Percentiles rank a stretch among this genome's conserved stretches.
Evolutionary conservation across 371 early-diverging fungal genomes (phyloP).

Genomic region (Mucor lusitanicus): DNA sequence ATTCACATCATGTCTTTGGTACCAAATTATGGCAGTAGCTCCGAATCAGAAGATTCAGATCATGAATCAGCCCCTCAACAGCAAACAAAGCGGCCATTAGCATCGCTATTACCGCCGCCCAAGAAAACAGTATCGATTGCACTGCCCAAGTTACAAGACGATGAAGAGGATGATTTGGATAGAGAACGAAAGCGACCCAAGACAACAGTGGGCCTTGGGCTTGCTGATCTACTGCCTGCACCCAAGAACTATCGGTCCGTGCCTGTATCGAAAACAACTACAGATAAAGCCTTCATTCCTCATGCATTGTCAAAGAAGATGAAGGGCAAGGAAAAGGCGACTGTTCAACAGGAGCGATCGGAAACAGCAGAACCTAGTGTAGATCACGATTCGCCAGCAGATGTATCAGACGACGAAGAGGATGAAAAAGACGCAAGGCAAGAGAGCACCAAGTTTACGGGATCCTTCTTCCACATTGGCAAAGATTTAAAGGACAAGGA

Average conservation of each 20-base stretch:
- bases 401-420: constrained; percentile 15
- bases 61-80: not conserved
- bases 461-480: constrained; percentile 39
- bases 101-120: constrained; percentile 14
- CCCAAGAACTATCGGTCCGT: constrained; percentile 24
- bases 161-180: constrained; percentile 21
- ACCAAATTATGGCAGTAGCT: constrained; percentile 25
- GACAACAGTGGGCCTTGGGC: constrained; percentile 12
- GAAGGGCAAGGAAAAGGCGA: constrained; percentile 14
- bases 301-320: constrained; percentile 11
- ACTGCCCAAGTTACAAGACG: constrained; percentile 26
- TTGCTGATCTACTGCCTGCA: constrained; percentile 40
- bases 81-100: constrained; percentile 5
- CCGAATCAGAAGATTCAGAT: constrained; percentile 28
- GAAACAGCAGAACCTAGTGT: not conserved
- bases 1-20: constrained; percentile 23
- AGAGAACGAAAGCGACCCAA: constrained; percentile 24
- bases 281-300: constrained; percentile 17
- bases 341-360: not conserved
- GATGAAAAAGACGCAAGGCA: constrained; percentile 24
- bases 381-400: constrained; percentile 24
- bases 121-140: constrained; percentile 36
- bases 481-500: constrained; percentile 25
- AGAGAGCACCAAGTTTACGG: constrained; percentile 18
- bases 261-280: constrained; percentile 5